Evolutionary conservation across 2,329 filamentous ascomycete species (phyloP), one percentile per base, ranked within the genome.

Genomic region (Tothia fuscella): DNA sequence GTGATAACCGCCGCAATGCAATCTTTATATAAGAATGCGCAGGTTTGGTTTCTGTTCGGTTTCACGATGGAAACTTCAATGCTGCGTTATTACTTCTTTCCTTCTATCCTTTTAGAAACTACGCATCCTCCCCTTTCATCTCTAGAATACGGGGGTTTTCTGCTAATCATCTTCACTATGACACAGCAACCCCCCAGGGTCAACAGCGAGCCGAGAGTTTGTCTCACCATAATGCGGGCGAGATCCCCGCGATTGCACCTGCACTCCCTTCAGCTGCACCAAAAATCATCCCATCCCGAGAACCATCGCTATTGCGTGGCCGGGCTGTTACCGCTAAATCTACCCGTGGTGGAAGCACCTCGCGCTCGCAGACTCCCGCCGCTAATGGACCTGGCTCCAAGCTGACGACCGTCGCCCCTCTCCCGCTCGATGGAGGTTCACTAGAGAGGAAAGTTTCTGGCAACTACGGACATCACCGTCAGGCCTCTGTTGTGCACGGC

Each of bases 401-500:
- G 51, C 54, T 63, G 21, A 41, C 33, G 26, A 41, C 39, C 17
- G 26, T 31, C 14, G 9, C 31, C 20, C 31, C 31, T 12, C 31
- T 7, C 26, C 26, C 26, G n/a, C n/a, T n/a, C n/a, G 35, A 37
- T 37, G 35, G 35, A 37, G 35, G 35, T 17, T 31, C 26, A 24
- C 16, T 67, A 45, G 69, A 74, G 48, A 62, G 70, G 48, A 70
- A 69, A 48, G 58, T 67, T 7, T 71, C 68, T 19, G 58, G 62
- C 45, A 72, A 70, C 13, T 80, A 96, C 68, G 85, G 84, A 46
- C 88, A 98, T 60, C 87, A 96, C 63, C 80, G 91, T 42, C 87
- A 98, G 65, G 93, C 89, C 1, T 96, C 89, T 37, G 95, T 96
- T 52, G 88, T 96, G 44, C 85, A 96, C 76, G 89, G 91, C 54